Base-by-base conservation (phyloP, 2,329 filamentous ascomycete species). In the Colletotrichum orbiculare region DNA sequence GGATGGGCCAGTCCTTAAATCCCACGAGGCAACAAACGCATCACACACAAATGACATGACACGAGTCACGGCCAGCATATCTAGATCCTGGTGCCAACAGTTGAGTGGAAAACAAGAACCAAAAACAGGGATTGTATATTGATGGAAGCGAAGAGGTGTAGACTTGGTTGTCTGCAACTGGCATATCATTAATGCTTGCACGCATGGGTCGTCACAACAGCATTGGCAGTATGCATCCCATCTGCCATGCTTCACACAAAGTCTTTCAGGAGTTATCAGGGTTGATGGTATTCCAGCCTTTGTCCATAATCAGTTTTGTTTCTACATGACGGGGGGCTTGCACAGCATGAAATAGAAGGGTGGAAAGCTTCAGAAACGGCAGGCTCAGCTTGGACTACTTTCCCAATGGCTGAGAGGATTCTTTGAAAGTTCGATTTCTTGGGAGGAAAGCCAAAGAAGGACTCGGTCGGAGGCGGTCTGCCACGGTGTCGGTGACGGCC, bases 1-100 rank as follows among this genome's bases (percentile, higher is more conserved):
- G 96, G 96, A 65, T 99, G 94, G 93, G 89, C 92, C 64, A 82
- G 81, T 67, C 79, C 81, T 56, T 83, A 75, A 46, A 53, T 66
- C 13, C 49, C 38, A 43, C 52, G 50, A 41, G 15, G 38, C 57
- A 15, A 42, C 45, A 15, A 49, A 38, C 35, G 41, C 57, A 55
- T 61, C 41, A 37, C 52, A 62, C 41, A 65, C 50, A 41, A 25
- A 25, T 25, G 25, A 25, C 25, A 65, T 65, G 62, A 55, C 52
- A 62, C 62, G 58, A 62, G 57, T 52, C 58, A 62, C 37, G 41
- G 57, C 62, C 52, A 65, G 52, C 46, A 48, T 39, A 55, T 37
- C 43, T 37, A 50, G 25, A 43, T 15, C 37, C 57, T 61, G 62
- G 62, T 52, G 46, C 46, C 57, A 56, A 37, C 46, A 39, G n/a